Conservation (phyloP, 768 basidiomycete species). For the Chiua virens region DNA sequence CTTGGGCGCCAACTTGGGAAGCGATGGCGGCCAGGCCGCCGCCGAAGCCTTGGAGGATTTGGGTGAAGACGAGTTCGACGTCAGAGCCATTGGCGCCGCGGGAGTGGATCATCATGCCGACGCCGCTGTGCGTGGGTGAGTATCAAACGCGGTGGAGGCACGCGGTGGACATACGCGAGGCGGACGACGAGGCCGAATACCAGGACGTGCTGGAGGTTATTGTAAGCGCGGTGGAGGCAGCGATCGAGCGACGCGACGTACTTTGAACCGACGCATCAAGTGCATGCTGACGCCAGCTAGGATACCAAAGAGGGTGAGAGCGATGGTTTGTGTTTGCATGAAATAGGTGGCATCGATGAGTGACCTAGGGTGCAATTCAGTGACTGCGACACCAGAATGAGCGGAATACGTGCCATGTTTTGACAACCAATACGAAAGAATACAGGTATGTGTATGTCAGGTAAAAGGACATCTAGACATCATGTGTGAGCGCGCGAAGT, state of each 20-base stretch:
- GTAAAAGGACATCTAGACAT: conserved; percentile 55
- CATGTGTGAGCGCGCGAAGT: conserved; percentile 1
- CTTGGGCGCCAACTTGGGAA: conserved; percentile 62
- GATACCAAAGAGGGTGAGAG: conserved; percentile 64
- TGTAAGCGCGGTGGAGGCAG: background rate
- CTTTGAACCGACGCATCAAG: conserved; percentile 56
- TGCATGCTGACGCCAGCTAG: conserved; percentile 57
- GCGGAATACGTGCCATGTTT: conserved; percentile 40
- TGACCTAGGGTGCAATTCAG: conserved; percentile 40
- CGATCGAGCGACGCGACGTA: conserved; percentile 9
- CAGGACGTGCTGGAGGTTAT: conserved; percentile 41
- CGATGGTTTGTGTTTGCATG: conserved; percentile 55
- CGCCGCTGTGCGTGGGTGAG: conserved; percentile 42
- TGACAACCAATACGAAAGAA: conserved; percentile 59
- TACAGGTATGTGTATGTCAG: conserved; percentile 74
- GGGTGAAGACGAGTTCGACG: conserved; percentile 60
- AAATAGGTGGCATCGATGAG: conserved; percentile 63
- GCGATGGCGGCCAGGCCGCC: conserved; percentile 66
- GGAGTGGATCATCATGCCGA: conserved; percentile 69
- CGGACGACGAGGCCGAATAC: conserved; percentile 59
- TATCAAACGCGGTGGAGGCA: conserved; percentile 19
- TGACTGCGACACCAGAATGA: background rate
- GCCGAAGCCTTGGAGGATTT: conserved; percentile 72
- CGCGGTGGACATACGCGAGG: conserved; percentile 39
- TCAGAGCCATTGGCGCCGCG: conserved; percentile 58